A percentile compares a stretch with the other conserved stretches of the same genome.
Conservation (phyloP, 306 rosid genomes). For the Dryas alaskensis region DNA sequence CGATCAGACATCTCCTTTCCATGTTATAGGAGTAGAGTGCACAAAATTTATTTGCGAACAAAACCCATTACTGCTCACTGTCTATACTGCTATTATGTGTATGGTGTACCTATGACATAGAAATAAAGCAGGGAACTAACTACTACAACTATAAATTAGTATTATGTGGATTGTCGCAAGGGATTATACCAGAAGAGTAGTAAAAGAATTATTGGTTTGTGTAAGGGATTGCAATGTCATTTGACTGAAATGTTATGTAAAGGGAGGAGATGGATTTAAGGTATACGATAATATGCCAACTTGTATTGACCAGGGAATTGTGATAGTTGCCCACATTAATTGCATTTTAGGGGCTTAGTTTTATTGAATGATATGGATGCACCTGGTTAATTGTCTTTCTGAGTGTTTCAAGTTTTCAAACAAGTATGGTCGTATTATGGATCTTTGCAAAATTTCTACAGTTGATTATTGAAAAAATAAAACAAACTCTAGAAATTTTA, state of each 20-base stretch:
- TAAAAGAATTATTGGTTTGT: neutral
- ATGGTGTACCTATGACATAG: neutral
- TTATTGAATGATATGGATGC: neutral
- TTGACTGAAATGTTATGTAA: neutral
- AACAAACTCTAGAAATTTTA: neutral
- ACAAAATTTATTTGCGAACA: neutral
- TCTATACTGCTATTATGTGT: neutral
- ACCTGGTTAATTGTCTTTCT: neutral
- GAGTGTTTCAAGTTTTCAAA: neutral
- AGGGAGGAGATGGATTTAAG: neutral
- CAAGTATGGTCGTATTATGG: neutral
- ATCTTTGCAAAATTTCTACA: neutral
- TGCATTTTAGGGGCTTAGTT: too few relatives aligned
- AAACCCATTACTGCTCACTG: neutral
- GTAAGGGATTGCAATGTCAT: neutral
- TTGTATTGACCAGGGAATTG: too few relatives aligned
- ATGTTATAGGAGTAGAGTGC: neutral
- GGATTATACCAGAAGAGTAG: neutral
- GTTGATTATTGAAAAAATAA: neutral
- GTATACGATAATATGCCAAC: too few relatives aligned
- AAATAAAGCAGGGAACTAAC: neutral
- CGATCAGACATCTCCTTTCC: neutral
- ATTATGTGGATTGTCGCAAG: neutral
- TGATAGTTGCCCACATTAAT: too few relatives aligned
- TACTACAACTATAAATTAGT: neutral